Conservation (phyloP, 129 eudicot genomes). For the Dittrichia graveolens region DNA sequence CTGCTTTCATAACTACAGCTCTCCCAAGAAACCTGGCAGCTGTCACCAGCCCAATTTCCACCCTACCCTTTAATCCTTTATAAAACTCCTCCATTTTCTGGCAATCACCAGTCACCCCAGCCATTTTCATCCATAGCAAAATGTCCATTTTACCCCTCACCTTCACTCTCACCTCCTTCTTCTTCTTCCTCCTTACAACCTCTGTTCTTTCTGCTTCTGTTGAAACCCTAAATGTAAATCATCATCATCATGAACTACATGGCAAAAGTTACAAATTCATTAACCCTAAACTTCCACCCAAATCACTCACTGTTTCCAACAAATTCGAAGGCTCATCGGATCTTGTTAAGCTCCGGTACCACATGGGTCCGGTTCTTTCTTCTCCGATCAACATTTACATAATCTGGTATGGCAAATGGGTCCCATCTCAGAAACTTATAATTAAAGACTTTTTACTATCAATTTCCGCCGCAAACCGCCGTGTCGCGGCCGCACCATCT, state of each 20-base stretch:
- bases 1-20: slow-evolving; percentile 19
- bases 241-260: background rate
- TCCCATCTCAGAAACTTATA: slow-evolving; percentile 42
- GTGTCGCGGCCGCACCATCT: slow-evolving; percentile 47
- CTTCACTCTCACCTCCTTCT: slow-evolving; percentile 21
- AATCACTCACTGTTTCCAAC: slow-evolving; percentile 54
- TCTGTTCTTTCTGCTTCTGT: background rate
- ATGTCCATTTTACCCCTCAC: slow-evolving; percentile 28
- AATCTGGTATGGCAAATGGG: slow-evolving; percentile 92
- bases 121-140: slow-evolving; percentile 13
- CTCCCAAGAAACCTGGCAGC: slow-evolving; percentile 51
- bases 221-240: slow-evolving; percentile 8
- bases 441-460: slow-evolving; percentile 41
- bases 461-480: slow-evolving; percentile 45
- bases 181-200: slow-evolving; percentile 17
- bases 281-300: slow-evolving; percentile 60
- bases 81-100: slow-evolving; percentile 22
- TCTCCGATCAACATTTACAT: slow-evolving; percentile 78
- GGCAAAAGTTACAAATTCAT: background rate
- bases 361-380: slow-evolving; percentile 95
- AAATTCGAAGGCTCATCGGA: slow-evolving; percentile 83
- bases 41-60: slow-evolving; percentile 65
- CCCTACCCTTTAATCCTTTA: slow-evolving; percentile 33
- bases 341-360: slow-evolving; percentile 74
- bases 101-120: background rate